These are phyloP conservation scores for Aspergillus mulundensis DNA, from an alignment of 495 filamentous ascomycete species.

Conservation along the genomic window DNA sequence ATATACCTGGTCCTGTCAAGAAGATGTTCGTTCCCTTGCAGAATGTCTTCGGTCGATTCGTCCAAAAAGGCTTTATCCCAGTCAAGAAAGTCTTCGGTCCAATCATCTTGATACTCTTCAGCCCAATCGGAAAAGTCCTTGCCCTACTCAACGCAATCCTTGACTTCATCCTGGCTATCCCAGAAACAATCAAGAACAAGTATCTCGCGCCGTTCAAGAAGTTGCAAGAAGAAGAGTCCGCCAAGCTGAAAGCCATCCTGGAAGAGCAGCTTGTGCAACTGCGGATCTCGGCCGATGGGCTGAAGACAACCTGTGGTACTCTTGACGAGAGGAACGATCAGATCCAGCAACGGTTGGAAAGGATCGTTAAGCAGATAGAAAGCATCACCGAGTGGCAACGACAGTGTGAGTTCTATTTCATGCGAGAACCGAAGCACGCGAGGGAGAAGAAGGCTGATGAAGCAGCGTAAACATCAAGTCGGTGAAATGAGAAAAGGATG, in stretches of 20 bases:
- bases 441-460: neutral
- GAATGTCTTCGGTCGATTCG: neutral
- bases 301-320: neutral
- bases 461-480: neutral
- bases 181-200: neutral
- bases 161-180: too few species aligned
- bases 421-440: neutral
- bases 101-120: neutral
- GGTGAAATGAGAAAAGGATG: too few species aligned
- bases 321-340: neutral
- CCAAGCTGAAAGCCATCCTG: neutral
- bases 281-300: neutral
- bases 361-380: neutral
- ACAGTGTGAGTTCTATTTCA: neutral
- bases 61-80: neutral
- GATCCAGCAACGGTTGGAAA: neutral
- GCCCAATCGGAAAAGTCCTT: neutral
- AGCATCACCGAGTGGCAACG: neutral
- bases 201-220: neutral
- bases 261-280: neutral
- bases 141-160: neutral
- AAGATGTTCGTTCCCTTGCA: neutral
- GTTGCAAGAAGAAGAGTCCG: neutral
- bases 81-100: neutral
- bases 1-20: neutral